These are phyloP conservation scores for Penicillium decumbens DNA, from an alignment of 2,329 filamentous ascomycete genomes.

Conservation along the genomic window DNA sequence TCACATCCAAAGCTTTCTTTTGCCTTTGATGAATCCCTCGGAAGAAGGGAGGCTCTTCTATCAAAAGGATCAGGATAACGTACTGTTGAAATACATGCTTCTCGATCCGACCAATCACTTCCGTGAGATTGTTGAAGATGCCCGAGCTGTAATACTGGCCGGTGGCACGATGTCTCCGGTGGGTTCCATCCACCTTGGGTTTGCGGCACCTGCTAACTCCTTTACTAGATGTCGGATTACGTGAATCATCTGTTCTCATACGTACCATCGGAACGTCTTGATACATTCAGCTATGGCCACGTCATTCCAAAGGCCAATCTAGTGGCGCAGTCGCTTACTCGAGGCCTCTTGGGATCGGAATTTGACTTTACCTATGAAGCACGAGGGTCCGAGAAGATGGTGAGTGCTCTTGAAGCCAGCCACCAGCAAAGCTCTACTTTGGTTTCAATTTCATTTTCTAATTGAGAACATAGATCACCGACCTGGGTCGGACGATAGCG, in stretches of 20 bases:
- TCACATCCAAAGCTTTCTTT: conserved; percentile 65
- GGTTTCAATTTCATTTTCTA: neutral
- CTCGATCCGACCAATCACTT: conserved; percentile 91
- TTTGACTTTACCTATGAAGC: conserved; percentile 89
- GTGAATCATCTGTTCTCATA: conserved; percentile 78
- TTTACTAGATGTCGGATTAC: conserved; percentile 71
- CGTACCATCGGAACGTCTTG: conserved; percentile 58
- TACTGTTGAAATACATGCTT: conserved; percentile 75
- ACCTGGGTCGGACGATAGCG: conserved; percentile 69
- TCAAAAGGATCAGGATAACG: conserved; percentile 43
- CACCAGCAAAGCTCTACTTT: neutral
- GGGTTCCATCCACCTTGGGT: conserved; percentile 22
- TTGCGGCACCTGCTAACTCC: conserved; percentile 7
- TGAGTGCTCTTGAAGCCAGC: conserved; percentile 23
- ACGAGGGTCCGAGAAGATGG: conserved; percentile 63
- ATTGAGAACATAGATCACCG: conserved; percentile 49
- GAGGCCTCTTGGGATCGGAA: conserved; percentile 45
- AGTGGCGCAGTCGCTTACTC: conserved; percentile 66
- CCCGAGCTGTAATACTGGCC: conserved; percentile 81
- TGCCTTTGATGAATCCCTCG: conserved; percentile 81
- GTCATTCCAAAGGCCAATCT: conserved; percentile 82
- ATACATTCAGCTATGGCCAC: conserved; percentile 86
- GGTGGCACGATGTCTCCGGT: conserved; percentile 95
- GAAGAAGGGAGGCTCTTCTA: conserved; percentile 60
- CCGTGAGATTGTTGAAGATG: conserved; percentile 75